These are phyloP conservation scores for Penicillium aurantiogriseum DNA, from an alignment of 2,329 filamentous ascomycete species.

Conservation along the genomic window DNA sequence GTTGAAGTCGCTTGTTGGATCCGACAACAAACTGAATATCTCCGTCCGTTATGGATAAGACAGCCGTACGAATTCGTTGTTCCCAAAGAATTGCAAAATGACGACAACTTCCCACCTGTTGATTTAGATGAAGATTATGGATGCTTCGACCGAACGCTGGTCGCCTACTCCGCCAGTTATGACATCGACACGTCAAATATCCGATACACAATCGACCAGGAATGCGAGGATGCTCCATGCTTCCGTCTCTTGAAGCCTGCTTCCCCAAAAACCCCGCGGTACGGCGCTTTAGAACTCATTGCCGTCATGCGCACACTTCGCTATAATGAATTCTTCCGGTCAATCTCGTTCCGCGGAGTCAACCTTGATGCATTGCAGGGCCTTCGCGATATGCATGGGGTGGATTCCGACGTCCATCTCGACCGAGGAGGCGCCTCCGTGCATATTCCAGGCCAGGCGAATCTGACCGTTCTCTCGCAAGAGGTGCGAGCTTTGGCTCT, in stretches of 20 bases:
- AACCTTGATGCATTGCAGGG: constrained; percentile 65
- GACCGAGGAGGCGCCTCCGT: constrained; percentile 60
- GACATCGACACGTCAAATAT: constrained; percentile 66
- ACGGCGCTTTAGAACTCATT: constrained; percentile 62
- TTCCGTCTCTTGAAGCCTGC: constrained; percentile 63
- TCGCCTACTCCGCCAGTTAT: constrained; percentile 69
- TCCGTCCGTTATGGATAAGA: constrained; percentile 65
- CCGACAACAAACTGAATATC: constrained; percentile 59
- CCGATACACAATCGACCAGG: constrained; percentile 59
- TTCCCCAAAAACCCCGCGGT: constrained; percentile 49
- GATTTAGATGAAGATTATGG: constrained; percentile 58
- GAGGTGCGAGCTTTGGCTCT: constrained; percentile 66
- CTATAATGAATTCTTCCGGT: constrained; percentile 68
- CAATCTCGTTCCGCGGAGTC: constrained; percentile 66
- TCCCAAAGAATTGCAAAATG: constrained; percentile 55
- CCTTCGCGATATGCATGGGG: constrained; percentile 58
- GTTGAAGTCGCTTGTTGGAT: constrained; percentile 64
- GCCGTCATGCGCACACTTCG: constrained; percentile 67
- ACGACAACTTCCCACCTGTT: constrained; percentile 48
- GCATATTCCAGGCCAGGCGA: constrained; percentile 53
- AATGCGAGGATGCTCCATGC: constrained; percentile 65
- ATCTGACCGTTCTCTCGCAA: constrained; percentile 62
- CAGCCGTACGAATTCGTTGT: constrained; percentile 63
- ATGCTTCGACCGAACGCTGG: constrained; percentile 65
- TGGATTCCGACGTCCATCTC: constrained; percentile 60